Evolutionary conservation across 805 yeast genomes (phyloP), one percentile per base, ranked within the genome.

Genomic region (Pichia phayaonensis): DNA sequence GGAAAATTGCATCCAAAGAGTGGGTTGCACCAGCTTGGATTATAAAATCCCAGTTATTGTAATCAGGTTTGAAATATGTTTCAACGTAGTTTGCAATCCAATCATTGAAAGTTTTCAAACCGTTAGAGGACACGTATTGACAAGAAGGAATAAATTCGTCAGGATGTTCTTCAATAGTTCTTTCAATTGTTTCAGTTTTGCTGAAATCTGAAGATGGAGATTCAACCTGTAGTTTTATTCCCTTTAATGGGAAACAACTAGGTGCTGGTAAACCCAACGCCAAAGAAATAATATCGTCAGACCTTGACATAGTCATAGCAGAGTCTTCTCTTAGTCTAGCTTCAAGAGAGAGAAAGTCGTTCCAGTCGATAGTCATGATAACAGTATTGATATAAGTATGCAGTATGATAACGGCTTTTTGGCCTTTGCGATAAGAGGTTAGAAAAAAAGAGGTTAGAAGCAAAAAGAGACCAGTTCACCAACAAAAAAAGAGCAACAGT

Each of bases 11-110:
- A 60, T 90, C 97, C 84, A 95, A 83, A 7, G 87, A 79, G 67
- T 86, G 88, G n/a, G 97, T 90, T 71, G 87, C 88, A 56, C 98
- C 98, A 13, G 83, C 77, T 46, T 88, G 78, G 56, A 83, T 68
- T 38, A 89, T 68, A 34, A 80, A 66, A 56, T 77, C 83, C 96
- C 96, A 90, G 64, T 84, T 74, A 15, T 61, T 59, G 53, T 76
- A 78, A 4, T 67, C 67, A n/a, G 74, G 73, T 22, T 63, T 60
- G 61, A 77, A 82, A 49, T 72, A 69, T 52, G 61, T 48, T 16
- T 51, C 54, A 22, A 79, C 72, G 61, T 78, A 80, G 24, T 69
- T 67, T 51, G 60, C 68, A 51, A 73, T 54, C 64, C 73, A 78
- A 3, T 61, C 50, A 44, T 71, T 61, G 34, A 77, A 57, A 51